Base-by-base conservation (phyloP, 1,284 basidiomycete species). In the Cystobasidium pallidum region DNA sequence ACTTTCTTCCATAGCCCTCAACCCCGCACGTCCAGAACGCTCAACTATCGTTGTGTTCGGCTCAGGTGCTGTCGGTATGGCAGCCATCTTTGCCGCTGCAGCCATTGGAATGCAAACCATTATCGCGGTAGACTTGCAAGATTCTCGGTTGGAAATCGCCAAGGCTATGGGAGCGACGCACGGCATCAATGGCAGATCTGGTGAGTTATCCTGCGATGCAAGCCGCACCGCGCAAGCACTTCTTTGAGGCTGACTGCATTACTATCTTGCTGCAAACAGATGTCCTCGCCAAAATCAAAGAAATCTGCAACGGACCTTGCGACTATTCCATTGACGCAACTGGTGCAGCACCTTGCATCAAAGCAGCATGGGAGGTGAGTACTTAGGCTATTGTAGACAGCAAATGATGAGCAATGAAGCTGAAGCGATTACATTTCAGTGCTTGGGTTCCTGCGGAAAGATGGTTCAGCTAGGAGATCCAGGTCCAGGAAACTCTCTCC, bases 291-390 rank as follows among this genome's bases (percentile, higher is more conserved):
- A 45, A 45, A 19, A 45, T 45, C 6, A 45, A n/a, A 17, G 43
- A 45, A 19, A 45, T 45, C 43, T 45, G 43, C 43, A 19, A 17
- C 11, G 43, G 43, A 17, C 43, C 43, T 8, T 45, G 43, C 30
- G 64, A 66, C 51, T 66, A 54, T 24, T 49, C 64, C 11, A 49
- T 66, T 3, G 64, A 66, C 13, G 64, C 64, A 32, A 66, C 64
- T 13, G 64, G 64, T 4, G 43, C 43, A 15, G 43, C 43, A 15
- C 43, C 43, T 3, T 28, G 52, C 52, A 54, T 49, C 64, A 26
- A 52, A 32, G 21, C 43, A 49, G 54, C 19, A 4, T 66, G 21
- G 64, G 34, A 30, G 32, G 8, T 24, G 64, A 49, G 17, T 66
- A 66, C 21, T 15, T 4, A 17, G 19, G 3, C 43, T 15, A 45